Conservation (phyloP, 768 basidiomycete genomes). For the Kwoniella europaea region DNA sequence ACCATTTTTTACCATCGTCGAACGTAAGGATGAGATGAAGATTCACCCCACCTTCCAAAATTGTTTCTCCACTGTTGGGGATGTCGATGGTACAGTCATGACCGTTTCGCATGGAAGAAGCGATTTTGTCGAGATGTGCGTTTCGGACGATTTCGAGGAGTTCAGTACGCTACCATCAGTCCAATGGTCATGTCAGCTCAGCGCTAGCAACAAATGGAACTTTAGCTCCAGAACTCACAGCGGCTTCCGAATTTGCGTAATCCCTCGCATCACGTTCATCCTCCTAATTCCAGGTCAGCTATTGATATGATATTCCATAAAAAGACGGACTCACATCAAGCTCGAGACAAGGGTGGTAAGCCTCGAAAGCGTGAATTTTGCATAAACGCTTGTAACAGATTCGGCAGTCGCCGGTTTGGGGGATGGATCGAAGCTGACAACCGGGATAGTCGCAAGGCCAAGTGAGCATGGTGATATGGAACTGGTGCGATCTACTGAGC, state of each 20-base stretch:
- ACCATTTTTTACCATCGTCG: constrained; percentile 30
- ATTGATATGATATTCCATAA: neutral
- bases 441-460: constrained; percentile 9
- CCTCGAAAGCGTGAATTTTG: neutral
- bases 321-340: constrained; percentile 1
- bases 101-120: constrained; percentile 4
- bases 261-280: neutral
- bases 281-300: neutral
- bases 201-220: too few species aligned
- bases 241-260: neutral
- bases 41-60: constrained; percentile 20
- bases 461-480: constrained; percentile 8
- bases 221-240: neutral
- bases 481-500: too few species aligned
- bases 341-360: neutral
- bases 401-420: neutral
- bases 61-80: neutral
- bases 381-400: constrained; percentile 10
- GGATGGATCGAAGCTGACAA: constrained; percentile 3
- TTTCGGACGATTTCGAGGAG: neutral
- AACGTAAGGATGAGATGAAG: constrained; percentile 12
- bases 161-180: neutral
- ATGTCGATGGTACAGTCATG: constrained; percentile 5
- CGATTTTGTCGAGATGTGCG: neutral
- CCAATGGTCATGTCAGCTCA: neutral